phyloP scores from a whole-genome alignment of 2,329 filamentous ascomycete species.

The Cladosporium sp. region DNA sequence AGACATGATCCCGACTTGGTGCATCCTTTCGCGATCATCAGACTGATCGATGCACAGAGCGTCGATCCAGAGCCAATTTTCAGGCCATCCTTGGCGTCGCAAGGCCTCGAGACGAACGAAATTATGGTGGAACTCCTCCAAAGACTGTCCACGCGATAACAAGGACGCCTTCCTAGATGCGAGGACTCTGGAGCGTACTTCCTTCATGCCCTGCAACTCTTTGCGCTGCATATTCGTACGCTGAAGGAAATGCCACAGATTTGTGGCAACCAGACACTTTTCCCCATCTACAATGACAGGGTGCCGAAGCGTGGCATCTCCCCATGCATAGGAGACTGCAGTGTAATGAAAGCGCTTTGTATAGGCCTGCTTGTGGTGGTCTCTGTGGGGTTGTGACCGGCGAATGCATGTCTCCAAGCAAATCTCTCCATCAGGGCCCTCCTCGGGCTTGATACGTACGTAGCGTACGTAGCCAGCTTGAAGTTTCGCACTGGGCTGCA shows the following conservation, averaged over 20 bases:
- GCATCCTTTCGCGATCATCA: slow-evolving; percentile 12
- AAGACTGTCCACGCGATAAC: no score
- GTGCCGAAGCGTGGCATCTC: background rate
- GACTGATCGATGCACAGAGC: slow-evolving; percentile 24
- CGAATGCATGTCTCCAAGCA: background rate
- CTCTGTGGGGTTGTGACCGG: no score
- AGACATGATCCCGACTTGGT: slow-evolving; percentile 22
- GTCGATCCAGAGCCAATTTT: slow-evolving; percentile 21
- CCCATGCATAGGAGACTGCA: slow-evolving; percentile 24
- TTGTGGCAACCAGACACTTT: background rate
- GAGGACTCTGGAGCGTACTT: no score
- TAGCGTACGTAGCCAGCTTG: background rate
- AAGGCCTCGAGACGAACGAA: no score
- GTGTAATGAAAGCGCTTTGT: background rate
- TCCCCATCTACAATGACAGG: background rate
- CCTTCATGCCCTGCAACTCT: no score
- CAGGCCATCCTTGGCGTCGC: no score
- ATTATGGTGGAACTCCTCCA: no score
- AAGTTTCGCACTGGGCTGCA: background rate
- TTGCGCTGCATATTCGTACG: background rate
- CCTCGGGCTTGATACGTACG: background rate
- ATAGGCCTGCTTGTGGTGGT: no score
- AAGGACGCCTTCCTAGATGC: no score
- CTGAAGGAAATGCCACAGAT: background rate
- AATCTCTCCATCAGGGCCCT: no score